Percentiles rank a stretch among this genome's conserved stretches.
Evolutionary conservation across 768 basidiomycete genomes (phyloP).

Genomic region (Aureoboletus auriporus): DNA sequence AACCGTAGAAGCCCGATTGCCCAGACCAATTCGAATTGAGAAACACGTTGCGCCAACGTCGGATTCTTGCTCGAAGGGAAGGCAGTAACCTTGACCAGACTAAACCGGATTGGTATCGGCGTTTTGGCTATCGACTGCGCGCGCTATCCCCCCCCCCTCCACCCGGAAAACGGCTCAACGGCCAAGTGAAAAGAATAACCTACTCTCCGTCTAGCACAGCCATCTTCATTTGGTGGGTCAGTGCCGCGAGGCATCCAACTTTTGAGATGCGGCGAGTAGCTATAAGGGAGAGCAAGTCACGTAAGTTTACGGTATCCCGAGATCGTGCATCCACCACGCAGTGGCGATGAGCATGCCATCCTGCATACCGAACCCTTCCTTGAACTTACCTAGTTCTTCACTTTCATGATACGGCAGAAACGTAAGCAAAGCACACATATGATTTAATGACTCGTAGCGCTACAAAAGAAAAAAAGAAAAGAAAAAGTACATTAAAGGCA

Average conservation of each 20-base stretch:
- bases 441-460: conserved; percentile 17
- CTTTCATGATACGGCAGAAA: conserved; percentile 10
- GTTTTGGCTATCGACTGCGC: conserved; percentile 10
- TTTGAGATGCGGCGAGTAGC: not conserved
- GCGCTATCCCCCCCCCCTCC: conserved; percentile 13
- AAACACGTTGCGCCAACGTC: not conserved
- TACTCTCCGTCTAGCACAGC: conserved; percentile 14
- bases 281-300: conserved; percentile 6
- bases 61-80: not conserved
- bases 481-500: conserved; percentile 13
- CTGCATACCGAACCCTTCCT: conserved; percentile 2
- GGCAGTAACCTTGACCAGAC: not conserved
- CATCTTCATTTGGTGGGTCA: conserved; percentile 11
- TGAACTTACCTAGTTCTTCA: not conserved
- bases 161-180: conserved; percentile 1
- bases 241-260: conserved; percentile 13
- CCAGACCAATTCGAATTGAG: not conserved
- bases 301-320: conserved; percentile 29
- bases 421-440: conserved; percentile 11
- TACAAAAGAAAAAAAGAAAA: conserved; percentile 5
- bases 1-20: not conserved
- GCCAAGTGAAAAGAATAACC: conserved; percentile 7
- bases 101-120: conserved; percentile 10
- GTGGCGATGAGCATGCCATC: conserved; percentile 26
- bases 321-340: conserved; percentile 26